Base-by-base conservation (phyloP, 805 yeast species). In the Pichia thaimueangensis region DNA sequence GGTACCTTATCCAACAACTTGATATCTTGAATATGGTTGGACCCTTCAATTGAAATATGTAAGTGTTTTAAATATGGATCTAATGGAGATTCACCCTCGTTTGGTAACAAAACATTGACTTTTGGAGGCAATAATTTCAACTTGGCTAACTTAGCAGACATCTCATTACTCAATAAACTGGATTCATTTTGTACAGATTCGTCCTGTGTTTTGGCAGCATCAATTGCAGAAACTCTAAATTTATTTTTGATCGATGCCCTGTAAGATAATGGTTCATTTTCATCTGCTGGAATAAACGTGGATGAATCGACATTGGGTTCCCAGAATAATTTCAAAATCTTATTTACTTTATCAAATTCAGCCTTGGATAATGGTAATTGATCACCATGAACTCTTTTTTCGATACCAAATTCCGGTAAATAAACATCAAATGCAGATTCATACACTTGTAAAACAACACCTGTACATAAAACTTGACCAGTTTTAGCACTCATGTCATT, bases 321-420 rank as follows among this genome's bases (percentile, higher is more conserved):
- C 98, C 98, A 91, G 58, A 76, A 87, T 37, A 91, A 68, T 59
- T 91, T 96, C 55, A 91, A 70, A 9, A 78, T 64, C 35, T 86
- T 73, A 31, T 73, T 67, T 15, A 58, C 55, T 57, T 82, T 84
- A 60, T 86, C 89, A 60, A 84, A 93, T 61, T 93, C 97, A 5
- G 97, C 97, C 62, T 88, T 89, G 20, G 77, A 77, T 48, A 91
- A 69, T 10, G 97, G 97, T 43, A 93, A 69, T 64, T 93, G 97
- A 64, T 93, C 98, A 22, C 97, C 97, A 57, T 93, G 98, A 19
- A 89, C 96, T 56, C 97, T 74, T 63, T 89, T 89, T 59, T 89
- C 97, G 53, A 89, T 84, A 34, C 97, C 97, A 65, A 88, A 83
- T 51, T 87, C 96, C 2, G 96, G 96, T 48, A 89, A 70, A 51